Evolutionary conservation across 2,329 filamentous ascomycete genomes (phyloP).

Genomic region (Akanthomyces muscarius): DNA sequence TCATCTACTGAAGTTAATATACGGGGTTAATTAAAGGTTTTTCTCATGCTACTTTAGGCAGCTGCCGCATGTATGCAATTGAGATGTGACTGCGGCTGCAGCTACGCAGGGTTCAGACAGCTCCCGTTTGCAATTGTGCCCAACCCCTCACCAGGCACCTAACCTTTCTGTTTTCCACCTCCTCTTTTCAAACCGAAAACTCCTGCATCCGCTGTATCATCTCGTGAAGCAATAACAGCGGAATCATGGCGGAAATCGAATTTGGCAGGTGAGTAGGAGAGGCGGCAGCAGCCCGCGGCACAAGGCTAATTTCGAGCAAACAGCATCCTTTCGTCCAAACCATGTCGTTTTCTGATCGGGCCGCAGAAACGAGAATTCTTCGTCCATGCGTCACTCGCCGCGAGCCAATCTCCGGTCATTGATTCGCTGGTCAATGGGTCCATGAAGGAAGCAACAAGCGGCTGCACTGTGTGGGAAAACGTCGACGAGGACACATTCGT

Average conservation of each 20-base stretch:
- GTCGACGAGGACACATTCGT: not conserved
- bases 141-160: not conserved
- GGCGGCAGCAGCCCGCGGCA: not conserved
- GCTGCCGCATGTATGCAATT: not conserved
- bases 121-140: not conserved
- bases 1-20: too few relatives aligned
- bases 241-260: not conserved
- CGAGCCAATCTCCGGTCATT: not conserved
- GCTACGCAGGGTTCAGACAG: not conserved
- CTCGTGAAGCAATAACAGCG: not conserved
- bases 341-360: not conserved
- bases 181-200: not conserved
- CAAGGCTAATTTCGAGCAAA: not conserved
- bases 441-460: not conserved
- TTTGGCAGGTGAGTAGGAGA: not conserved
- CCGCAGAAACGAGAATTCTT: not conserved
- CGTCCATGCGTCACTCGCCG: not conserved
- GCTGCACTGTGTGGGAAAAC: not conserved
- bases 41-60: not conserved
- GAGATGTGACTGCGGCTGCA: not conserved
- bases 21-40: too few relatives aligned
- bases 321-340: not conserved
- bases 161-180: not conserved
- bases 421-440: not conserved
- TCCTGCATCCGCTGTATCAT: not conserved